Percentiles rank a stretch among this genome's conserved stretches.
Evolutionary conservation across 23 red algal species (phyloP).

Genomic region (Gracilaria vermiculophylla): DNA sequence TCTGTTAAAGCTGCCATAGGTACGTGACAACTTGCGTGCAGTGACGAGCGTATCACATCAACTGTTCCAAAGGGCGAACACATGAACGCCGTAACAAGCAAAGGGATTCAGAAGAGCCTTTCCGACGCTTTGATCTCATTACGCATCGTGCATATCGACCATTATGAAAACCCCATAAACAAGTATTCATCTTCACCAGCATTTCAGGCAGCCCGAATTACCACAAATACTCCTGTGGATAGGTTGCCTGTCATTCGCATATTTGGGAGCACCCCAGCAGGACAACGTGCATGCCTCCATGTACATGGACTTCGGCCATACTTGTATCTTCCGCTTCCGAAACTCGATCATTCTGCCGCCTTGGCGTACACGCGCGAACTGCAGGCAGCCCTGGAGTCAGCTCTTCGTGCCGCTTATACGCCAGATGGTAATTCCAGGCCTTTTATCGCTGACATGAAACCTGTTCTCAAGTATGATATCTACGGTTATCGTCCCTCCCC

Average conservation of each 20-base stretch:
- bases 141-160: slow-evolving; percentile 64
- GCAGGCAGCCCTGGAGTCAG: neutral
- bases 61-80: neutral
- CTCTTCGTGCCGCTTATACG: neutral
- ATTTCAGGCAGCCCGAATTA: slow-evolving; percentile 49
- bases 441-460: slow-evolving; percentile 73
- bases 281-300: slow-evolving; percentile 83
- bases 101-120: neutral
- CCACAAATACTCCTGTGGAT: neutral
- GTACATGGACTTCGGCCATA: slow-evolving; percentile 88
- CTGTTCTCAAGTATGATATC: slow-evolving; percentile 39
- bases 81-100: neutral
- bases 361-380: neutral
- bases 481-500: slow-evolving; percentile 75
- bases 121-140: slow-evolving; percentile 53
- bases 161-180: slow-evolving; percentile 39
- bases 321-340: slow-evolving; percentile 68
- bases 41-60: too few species aligned
- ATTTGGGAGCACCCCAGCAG: slow-evolving; percentile 83
- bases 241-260: slow-evolving; percentile 86
- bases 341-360: neutral
- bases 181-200: slow-evolving; percentile 37
- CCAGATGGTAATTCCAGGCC: slow-evolving; percentile 13
- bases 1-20: too few species aligned
- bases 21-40: too few species aligned